These are phyloP conservation scores for Plantago elongata DNA, from an alignment of 257 asterid species.

Conservation along the genomic window DNA sequence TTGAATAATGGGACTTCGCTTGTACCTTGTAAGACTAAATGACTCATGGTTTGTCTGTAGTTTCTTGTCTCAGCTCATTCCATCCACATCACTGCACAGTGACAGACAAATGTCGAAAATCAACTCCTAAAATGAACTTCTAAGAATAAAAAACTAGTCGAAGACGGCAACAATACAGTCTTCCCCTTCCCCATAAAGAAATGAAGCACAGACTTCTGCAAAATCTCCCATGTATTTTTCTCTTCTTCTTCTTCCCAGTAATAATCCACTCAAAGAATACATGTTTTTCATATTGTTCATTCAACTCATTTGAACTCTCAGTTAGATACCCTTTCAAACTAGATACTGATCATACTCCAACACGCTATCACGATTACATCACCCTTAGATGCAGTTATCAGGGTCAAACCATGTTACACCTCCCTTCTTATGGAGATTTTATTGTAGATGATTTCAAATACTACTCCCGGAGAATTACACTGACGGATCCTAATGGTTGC, in stretches of 20 bases:
- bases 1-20: too few relatives aligned
- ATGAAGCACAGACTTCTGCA: conserved; percentile 18
- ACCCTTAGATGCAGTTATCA: conserved; percentile 24
- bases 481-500: conserved; percentile 29
- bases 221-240: conserved; percentile 9
- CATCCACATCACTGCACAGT: too few relatives aligned
- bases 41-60: conserved; percentile 22
- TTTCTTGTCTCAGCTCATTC: conserved; percentile 12
- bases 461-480: conserved; percentile 2
- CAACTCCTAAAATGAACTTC: background rate
- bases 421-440: conserved; percentile 31
- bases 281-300: conserved; percentile 27
- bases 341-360: conserved; percentile 21
- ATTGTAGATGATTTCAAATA: conserved; percentile 22
- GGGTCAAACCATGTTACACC: conserved; percentile 19
- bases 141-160: conserved; percentile 11
- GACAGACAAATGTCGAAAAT: too few relatives aligned
- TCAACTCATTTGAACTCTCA: background rate
- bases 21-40: conserved; percentile 6
- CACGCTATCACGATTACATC: conserved; percentile 17
- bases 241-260: conserved; percentile 22
- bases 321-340: conserved; percentile 39
- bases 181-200: background rate
- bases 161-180: conserved; percentile 6
- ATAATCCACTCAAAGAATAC: conserved; percentile 23